Evolutionary conservation across 2,329 filamentous ascomycete species (phyloP).

Genomic region (Diaporthe citriasiana): DNA sequence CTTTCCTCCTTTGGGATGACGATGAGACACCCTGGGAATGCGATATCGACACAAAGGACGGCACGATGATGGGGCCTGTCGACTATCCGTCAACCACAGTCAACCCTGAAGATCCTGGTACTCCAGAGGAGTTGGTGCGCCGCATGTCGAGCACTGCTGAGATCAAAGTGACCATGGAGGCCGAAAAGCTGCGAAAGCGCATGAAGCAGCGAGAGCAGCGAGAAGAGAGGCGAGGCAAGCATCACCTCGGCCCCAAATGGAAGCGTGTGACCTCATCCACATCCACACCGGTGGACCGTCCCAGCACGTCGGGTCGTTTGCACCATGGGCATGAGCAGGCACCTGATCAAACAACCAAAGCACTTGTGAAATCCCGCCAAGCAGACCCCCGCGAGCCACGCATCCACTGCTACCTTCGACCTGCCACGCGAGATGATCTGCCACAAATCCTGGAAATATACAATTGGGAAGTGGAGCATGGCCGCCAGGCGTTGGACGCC

Average conservation of each 20-base stretch:
- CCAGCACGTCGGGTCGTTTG: too few species aligned
- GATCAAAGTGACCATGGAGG: slow-evolving; percentile 11
- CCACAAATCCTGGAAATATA: slow-evolving; percentile 39
- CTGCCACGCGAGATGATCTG: slow-evolving; percentile 34
- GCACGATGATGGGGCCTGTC: slow-evolving; percentile 35
- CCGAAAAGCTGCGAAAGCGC: slow-evolving; percentile 32
- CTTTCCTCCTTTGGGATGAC: neutral
- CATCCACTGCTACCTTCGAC: slow-evolving; percentile 39
- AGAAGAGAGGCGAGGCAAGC: neutral
- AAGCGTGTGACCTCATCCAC: slow-evolving; percentile 1
- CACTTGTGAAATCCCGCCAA: neutral
- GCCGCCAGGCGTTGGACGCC: slow-evolving; percentile 41
- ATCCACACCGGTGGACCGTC: neutral
- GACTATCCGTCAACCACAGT: slow-evolving; percentile 35
- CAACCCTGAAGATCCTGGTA: slow-evolving; percentile 19
- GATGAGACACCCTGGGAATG: slow-evolving; percentile 33
- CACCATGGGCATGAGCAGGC: neutral
- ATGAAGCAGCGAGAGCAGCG: neutral
- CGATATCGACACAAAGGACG: slow-evolving; percentile 39
- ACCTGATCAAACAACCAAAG: neutral
- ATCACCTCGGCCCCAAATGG: neutral
- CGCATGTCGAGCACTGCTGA: slow-evolving; percentile 21
- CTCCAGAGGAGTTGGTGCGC: neutral
- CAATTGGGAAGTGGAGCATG: slow-evolving; percentile 43
- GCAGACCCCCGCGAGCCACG: neutral